Percentiles rank a stretch among this genome's conserved stretches.
Conservation (phyloP, 2,329 filamentous ascomycete genomes). For the Drechslerella stenobrocha region DNA sequence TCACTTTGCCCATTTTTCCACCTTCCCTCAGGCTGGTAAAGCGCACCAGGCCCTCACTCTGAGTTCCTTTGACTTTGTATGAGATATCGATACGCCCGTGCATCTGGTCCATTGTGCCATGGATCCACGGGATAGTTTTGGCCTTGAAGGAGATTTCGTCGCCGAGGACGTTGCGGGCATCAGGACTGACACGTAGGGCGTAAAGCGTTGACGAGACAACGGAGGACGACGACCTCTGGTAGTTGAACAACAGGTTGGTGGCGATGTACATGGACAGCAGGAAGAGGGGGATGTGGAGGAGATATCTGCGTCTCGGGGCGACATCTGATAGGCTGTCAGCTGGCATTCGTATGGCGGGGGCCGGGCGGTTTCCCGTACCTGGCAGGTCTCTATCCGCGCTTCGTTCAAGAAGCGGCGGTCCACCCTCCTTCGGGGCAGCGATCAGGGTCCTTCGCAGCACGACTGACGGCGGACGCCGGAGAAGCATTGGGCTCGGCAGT, state of each 20-base stretch:
- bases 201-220: constrained; percentile 88
- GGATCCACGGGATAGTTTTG: constrained; percentile 75
- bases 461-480: constrained; percentile 2
- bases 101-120: constrained; percentile 87
- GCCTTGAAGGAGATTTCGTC: constrained; percentile 82
- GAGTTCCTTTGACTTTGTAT: constrained; percentile 83
- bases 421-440: constrained; percentile 50
- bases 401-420: constrained; percentile 65
- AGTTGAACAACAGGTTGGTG: constrained; percentile 93
- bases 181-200: constrained; percentile 77
- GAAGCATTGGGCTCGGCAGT: neutral
- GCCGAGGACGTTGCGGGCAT: constrained; percentile 76
- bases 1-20: constrained; percentile 58
- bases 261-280: constrained; percentile 66
- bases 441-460: constrained; percentile 49
- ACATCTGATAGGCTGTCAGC: constrained; percentile 15
- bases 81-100: constrained; percentile 85
- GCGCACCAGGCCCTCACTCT: constrained; percentile 70
- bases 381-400: constrained; percentile 69
- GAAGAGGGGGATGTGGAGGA: constrained; percentile 79
- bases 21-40: constrained; percentile 75
- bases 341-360: too few species aligned
- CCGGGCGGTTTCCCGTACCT: constrained; percentile 56
- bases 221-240: constrained; percentile 89
- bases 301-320: constrained; percentile 64